A percentile compares a stretch with the other conserved stretches of the same genome.
phyloP scores from a whole-genome alignment of 805 yeast species.

The Candida namnaoensis region DNA sequence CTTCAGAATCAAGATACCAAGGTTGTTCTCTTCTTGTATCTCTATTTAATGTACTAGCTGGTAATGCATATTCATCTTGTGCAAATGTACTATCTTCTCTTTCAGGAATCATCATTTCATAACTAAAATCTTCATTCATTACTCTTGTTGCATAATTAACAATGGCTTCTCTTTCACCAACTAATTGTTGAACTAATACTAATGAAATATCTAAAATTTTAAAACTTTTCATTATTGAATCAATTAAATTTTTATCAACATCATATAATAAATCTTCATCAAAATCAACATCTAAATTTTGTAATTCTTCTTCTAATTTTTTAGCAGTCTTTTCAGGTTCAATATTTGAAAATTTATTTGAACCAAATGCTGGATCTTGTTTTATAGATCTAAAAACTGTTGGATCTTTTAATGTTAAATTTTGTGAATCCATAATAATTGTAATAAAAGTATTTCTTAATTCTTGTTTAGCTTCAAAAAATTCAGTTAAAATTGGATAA shows the following conservation, averaged over 20 bases:
- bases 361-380: conserved; percentile 31
- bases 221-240: conserved; percentile 23
- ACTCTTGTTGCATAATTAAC: conserved; percentile 68
- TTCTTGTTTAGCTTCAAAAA: conserved; percentile 65
- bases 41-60: conserved; percentile 18
- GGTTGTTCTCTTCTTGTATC: conserved; percentile 35
- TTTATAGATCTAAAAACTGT: conserved; percentile 60
- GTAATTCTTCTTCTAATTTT: conserved; percentile 35
- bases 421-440: conserved; percentile 60
- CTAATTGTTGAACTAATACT: conserved; percentile 43
- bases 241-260: conserved; percentile 19
- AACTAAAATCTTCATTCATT: conserved; percentile 65
- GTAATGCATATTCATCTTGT: conserved; percentile 16
- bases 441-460: conserved; percentile 52
- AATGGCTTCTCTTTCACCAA: conserved; percentile 63
- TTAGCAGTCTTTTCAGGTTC: conserved; percentile 42
- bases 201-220: conserved; percentile 25
- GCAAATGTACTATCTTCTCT: conserved; percentile 23
- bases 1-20: conserved; percentile 70
- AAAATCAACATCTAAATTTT: conserved; percentile 34
- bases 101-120: conserved; percentile 44
- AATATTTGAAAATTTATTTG: conserved; percentile 24
- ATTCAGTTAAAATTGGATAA: conserved; percentile 47
- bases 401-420: conserved; percentile 64
- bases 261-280: conserved; percentile 26